Percentiles rank a stretch among this genome's conserved stretches.
Conservation (phyloP, 2,329 filamentous ascomycete species). For the Pseudocercospora fuligena region DNA sequence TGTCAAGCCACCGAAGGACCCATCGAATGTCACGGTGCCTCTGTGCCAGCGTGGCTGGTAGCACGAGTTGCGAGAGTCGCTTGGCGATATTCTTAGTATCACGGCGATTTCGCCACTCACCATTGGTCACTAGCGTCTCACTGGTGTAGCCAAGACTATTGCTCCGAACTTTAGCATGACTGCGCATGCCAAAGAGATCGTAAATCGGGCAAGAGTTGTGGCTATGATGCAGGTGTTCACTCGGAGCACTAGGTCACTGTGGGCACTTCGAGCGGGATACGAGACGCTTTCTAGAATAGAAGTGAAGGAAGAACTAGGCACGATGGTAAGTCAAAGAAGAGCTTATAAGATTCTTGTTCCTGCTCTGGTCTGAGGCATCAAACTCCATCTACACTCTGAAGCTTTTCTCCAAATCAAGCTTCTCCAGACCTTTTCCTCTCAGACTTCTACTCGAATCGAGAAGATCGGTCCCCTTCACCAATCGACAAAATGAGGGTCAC, state of each 20-base stretch:
- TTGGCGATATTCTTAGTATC: conserved; percentile 8
- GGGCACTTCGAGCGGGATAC: conserved; percentile 1
- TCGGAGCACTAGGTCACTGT: not conserved
- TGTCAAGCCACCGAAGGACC: not conserved
- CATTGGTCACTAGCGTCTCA: conserved; percentile 6
- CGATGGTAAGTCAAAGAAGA: not conserved
- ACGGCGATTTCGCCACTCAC: not conserved
- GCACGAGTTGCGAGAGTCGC: conserved; percentile 1
- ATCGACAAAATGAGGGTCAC: conserved; percentile 20
- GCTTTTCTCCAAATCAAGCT: not conserved
- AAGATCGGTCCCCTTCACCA: not conserved
- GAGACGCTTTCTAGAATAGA: conserved; percentile 3
- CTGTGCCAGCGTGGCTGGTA: not conserved
- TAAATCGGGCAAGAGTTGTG: not conserved
- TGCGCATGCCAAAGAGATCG: conserved; percentile 4
- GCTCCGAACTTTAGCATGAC: conserved; percentile 5
- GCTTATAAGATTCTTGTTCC: not conserved
- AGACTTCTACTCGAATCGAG: not conserved
- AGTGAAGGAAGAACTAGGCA: not conserved
- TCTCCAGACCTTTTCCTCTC: not conserved
- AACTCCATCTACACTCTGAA: not conserved
- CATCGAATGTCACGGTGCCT: conserved; percentile 9
- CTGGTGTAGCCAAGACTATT: conserved; percentile 3
- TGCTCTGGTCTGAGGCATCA: not conserved
- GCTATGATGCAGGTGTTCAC: conserved; percentile 7